Evolutionary conservation across 768 basidiomycete genomes (phyloP), one percentile per base, ranked within the genome.

Genomic region (Vararia minispora): DNA sequence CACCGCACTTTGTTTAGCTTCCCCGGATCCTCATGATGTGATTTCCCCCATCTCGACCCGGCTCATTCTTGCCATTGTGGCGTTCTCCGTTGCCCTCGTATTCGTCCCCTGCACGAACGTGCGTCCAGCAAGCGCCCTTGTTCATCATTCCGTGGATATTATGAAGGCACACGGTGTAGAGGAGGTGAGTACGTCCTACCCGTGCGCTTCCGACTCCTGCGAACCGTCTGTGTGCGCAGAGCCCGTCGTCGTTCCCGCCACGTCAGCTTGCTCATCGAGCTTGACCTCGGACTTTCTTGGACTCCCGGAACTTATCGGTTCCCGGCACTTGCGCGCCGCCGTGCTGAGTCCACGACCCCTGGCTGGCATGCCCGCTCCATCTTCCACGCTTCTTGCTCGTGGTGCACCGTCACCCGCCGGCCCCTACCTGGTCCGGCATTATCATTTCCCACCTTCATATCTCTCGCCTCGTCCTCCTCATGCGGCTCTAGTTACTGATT

Each of bases 121-220:
- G 37, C 41, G 55, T 58, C 33, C 63, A 95, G 91, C 92, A 43
- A 86, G 80, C 50, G 68, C 79, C 3, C 77, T 99, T 32, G 88
- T 95, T 6, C 71, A 74, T 22, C 74, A 80, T 42, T 85, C 91
- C 2, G 72, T 97, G 36, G 73, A 79, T 43, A 76, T 72, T 20
- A 98, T 98, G 94, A 80, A 77, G 51, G 60, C 62, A 36, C 67
- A 76, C 42, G 85, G 81, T 12, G 89, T 88, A 6, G 76, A 89
- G 45, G 91, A 98, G 78, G 92, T 86, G 34, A 20, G 75, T 64
- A 16, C 54, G n/a, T n/a, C n/a, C n/a, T n/a, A n/a, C n/a, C n/a
- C n/a, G n/a, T n/a, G n/a, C n/a, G n/a, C n/a, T n/a, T n/a, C n/a
- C n/a, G n/a, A n/a, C n/a, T n/a, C n/a, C n/a, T n/a, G n/a, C n/a